phyloP scores from a whole-genome alignment of 2,329 filamentous ascomycete species.

The Paraconiothyrium brasiliense region DNA sequence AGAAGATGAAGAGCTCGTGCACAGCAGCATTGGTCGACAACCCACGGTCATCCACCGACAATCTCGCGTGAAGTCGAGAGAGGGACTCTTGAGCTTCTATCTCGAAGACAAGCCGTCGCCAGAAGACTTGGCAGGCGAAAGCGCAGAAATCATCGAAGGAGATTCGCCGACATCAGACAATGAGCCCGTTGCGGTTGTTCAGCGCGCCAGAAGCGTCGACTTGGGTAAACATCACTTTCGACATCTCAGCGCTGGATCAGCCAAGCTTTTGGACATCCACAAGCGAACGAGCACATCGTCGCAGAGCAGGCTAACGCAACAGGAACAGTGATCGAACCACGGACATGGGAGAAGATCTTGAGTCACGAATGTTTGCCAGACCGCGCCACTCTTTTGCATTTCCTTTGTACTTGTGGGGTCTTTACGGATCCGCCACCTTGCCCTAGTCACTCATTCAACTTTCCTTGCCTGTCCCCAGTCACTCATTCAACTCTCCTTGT shows the following conservation, averaged over 20 bases:
- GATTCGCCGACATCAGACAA: conserved; percentile 44
- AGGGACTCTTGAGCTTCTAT: conserved; percentile 67
- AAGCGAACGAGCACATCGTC: conserved; percentile 46
- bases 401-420: conserved; percentile 47
- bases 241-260: conserved; percentile 80
- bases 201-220: conserved; percentile 76
- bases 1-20: conserved; percentile 56
- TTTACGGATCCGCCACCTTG: conserved; percentile 31
- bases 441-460: conserved; percentile 22
- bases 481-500: conserved; percentile 22
- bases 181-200: conserved; percentile 49
- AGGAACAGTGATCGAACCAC: conserved; percentile 31
- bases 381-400: conserved; percentile 48
- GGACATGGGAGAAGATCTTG: conserved; percentile 23
- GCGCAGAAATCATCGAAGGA: conserved; percentile 40
- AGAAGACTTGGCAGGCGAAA: conserved; percentile 40
- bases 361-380: conserved; percentile 39
- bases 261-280: conserved; percentile 73
- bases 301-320: conserved; percentile 32
- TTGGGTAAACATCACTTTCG: conserved; percentile 71
- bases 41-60: conserved; percentile 72
- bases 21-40: conserved; percentile 63
- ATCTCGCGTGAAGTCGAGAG: conserved; percentile 67
- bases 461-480: conserved; percentile 16
- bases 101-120: conserved; percentile 42